Evolutionary conservation across 2,329 filamentous ascomycete species (phyloP), one percentile per base, ranked within the genome.

Genomic region (Helotiales sp.): DNA sequence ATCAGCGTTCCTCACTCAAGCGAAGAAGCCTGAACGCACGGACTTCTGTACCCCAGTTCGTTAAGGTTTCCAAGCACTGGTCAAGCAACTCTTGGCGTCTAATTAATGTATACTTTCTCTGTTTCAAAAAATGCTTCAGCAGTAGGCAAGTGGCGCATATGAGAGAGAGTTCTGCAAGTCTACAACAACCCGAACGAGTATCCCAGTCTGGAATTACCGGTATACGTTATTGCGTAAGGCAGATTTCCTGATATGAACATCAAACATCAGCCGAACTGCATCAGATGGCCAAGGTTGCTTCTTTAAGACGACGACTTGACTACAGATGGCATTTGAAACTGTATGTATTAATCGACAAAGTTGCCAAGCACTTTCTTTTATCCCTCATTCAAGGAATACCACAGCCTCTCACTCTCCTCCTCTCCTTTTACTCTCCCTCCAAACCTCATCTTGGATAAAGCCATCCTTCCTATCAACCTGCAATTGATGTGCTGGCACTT

Each of bases 31-130:
- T n/a, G n/a, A n/a, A n/a, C n/a, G n/a, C n/a, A n/a, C n/a, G n/a
- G n/a, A n/a, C n/a, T n/a, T n/a, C n/a, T n/a, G n/a, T n/a, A n/a
- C n/a, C n/a, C n/a, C n/a, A n/a, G n/a, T n/a, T n/a, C n/a, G n/a
- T n/a, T n/a, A 57, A 57, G 54, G 40, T 57, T 57, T 57, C 54
- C 54, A 57, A 37, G 54, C 30, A 34, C 30, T 11, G 11, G 7
- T 57, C 54, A 57, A 57, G 54, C 54, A 57, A 37, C 20, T 3
- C 54, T 57, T 37, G 54, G 54, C 54, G 24, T 20, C 40, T 20
- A 6, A 45, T n/a, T n/a, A n/a, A n/a, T n/a, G n/a, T n/a, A n/a
- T n/a, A n/a, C n/a, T n/a, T n/a, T n/a, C n/a, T n/a, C n/a, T n/a
- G n/a, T n/a, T n/a, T n/a, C n/a, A n/a, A n/a, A n/a, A n/a, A n/a